Base-by-base conservation (phyloP, 2,329 filamentous ascomycete species). In the Fusarium verticillioides region DNA sequence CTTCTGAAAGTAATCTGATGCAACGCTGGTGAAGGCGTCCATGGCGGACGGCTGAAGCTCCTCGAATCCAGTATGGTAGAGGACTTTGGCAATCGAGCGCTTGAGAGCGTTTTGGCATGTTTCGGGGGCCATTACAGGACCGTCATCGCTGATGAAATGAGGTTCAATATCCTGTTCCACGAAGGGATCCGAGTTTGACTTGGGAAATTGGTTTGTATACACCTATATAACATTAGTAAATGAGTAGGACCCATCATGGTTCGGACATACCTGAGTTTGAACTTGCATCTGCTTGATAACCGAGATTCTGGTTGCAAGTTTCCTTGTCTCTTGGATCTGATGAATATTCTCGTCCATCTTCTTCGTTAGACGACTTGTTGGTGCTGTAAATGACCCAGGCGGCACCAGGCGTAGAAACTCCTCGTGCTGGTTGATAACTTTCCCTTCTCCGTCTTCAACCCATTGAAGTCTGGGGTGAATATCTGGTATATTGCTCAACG, bases 251-350 rank as follows among this genome's bases (percentile, higher is more conserved):
- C 19, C 16, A 46, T 23, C 16, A 32, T 34, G 30, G n/a, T 30
- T 34, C 19, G 21, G 34, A 37, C 85, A 80, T 89, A 94, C 94
- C 89, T 98, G 96, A 58, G 95, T 94, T 82, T 99, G 96, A 60
- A 98, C 90, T 83, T 99, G 96, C 96, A 99, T 99, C 84, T 99
- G 96, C 85, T 98, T 99, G 81, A 99, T 96, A 70, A 99, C 94
- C 54, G 94, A 92, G 80, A 99, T 97, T 84, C 98, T 99, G 16
- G 95, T 95, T 78, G 95, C 97, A 36, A 99, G 89, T 80, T 98
- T 98, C 75, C 96, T 89, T 2, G 96, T 99, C 78, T 98, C 96
- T 81, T 99, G 96, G 88, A 99, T 95, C 80, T 98, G 95, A 69
- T 91, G 90, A 83, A 98, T 94, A 77, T 99, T 99, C 62, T 91